Evolutionary conservation across 345 rosid genomes (phyloP), one percentile per base, ranked within the genome.

Genomic region (Bruguiera sexangula): DNA sequence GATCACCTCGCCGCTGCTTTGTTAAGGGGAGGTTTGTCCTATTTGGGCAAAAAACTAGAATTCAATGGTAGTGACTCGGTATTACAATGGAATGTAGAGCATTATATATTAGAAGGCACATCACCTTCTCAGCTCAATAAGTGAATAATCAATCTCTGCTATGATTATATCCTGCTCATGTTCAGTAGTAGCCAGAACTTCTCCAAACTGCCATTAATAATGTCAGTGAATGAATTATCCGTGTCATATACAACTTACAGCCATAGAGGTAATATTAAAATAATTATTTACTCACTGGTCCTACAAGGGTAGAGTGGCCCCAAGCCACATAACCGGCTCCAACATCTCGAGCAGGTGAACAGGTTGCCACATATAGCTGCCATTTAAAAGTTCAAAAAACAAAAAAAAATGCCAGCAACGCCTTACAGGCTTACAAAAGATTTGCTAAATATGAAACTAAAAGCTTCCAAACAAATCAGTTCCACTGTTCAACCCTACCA

Each of bases 301-400:
- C 99, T 22, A 92, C 84, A 50, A 92, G 90, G 60, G 96, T 92
- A 55, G 99, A 95, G 76, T 95, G 99, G 13, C 99, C 99, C 99
- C 99, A 95, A 51, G 98, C 94, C 63, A 90, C 85, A 75, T 90
- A 95, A 69, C 91, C 78, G 50, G 88, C 89, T 71, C 81, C 85
- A 39, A 75, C 77, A 78, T 88, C 96, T 78, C 96, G 81, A 60
- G 99, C 96, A 63, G 96, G 99, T 19, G 97, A 90, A 70, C 96
- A 95, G 36, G 99, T 95, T 54, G 96, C 97, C 6, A 95, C 97
- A 63, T 87, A 95, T 71, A 95, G 73, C 97, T 95, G 82, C 32
- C 75, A 81, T 73, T 69, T 54, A 62, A 54, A 30, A 52, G 18
- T 39, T 48, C 22, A 52, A 58, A 78, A 20, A 46, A 69, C 50